Conservation (phyloP, 495 filamentous ascomycete genomes). For the Penicillium manginii region DNA sequence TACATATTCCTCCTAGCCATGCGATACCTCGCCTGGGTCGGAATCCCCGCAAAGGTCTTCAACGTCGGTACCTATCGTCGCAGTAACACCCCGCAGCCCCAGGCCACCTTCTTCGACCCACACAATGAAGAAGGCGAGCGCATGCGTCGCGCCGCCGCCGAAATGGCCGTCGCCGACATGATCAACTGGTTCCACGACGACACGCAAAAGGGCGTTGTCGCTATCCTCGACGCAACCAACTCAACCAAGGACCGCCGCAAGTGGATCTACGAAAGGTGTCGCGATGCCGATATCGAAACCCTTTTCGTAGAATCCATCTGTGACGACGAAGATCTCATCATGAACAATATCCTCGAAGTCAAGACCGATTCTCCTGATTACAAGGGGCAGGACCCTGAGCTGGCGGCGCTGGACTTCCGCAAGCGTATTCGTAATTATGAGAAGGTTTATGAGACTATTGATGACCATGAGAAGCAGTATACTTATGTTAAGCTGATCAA, state of each 20-base stretch:
- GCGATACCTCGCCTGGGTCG: slow-evolving; percentile 94
- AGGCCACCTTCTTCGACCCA: slow-evolving; percentile 90
- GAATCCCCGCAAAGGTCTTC: slow-evolving; percentile 89
- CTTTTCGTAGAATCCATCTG: slow-evolving; percentile 96
- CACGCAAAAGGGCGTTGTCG: slow-evolving; percentile 67
- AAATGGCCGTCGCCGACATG: slow-evolving; percentile 91
- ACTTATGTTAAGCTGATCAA: slow-evolving; percentile 98
- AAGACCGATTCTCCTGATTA: slow-evolving; percentile 98
- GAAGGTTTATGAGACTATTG: slow-evolving; percentile 90
- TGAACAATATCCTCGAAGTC: slow-evolving; percentile 96
- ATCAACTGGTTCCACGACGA: slow-evolving; percentile 79
- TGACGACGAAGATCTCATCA: slow-evolving; percentile 91
- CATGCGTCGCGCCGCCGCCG: slow-evolving; percentile 80
- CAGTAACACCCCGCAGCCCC: slow-evolving; percentile 79
- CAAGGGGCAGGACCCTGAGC: slow-evolving; percentile 88
- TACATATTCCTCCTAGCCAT: slow-evolving; percentile 61
- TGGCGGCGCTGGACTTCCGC: slow-evolving; percentile 86
- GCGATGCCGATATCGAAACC: slow-evolving; percentile 76
- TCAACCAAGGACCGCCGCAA: slow-evolving; percentile 84
- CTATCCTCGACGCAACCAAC: slow-evolving; percentile 94
- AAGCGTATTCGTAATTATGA: slow-evolving; percentile 96
- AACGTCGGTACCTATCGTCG: slow-evolving; percentile 96
- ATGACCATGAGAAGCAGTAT: slow-evolving; percentile 77
- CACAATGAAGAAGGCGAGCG: slow-evolving; percentile 88
- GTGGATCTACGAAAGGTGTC: slow-evolving; percentile 84